phyloP scores from a whole-genome alignment of 805 yeast genomes.

The Wickerhamiella spandovensis region DNA sequence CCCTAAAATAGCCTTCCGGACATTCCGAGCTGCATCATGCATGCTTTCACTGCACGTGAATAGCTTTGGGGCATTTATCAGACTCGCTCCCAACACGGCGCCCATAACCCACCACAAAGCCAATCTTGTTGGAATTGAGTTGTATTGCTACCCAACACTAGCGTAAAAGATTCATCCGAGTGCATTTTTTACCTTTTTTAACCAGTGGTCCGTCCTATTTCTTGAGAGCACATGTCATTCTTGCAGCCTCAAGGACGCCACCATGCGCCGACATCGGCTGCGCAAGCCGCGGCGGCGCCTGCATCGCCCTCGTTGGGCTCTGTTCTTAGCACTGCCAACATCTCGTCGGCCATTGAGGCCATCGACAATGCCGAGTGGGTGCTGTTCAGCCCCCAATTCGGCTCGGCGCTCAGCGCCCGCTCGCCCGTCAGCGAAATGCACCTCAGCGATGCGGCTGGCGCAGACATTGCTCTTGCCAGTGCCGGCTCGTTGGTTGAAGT shows the following conservation, averaged over 20 bases:
- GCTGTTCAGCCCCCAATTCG: slow-evolving; percentile 24
- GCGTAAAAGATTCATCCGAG: too few species aligned
- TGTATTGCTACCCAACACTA: too few species aligned
- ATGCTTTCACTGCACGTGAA: neutral
- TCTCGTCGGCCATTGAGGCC: neutral
- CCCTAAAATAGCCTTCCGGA: neutral
- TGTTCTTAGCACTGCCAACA: slow-evolving; percentile 3
- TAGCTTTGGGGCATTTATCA: neutral
- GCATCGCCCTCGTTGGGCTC: slow-evolving; percentile 10
- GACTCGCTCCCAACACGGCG: too few species aligned
- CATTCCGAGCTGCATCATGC: neutral
- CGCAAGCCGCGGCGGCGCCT: neutral
- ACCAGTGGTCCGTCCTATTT: neutral
- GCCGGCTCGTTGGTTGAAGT: neutral
- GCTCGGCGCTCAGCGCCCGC: neutral
- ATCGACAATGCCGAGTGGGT: slow-evolving; percentile 26
- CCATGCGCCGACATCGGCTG: neutral
- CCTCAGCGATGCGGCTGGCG: neutral
- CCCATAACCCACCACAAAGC: too few species aligned
- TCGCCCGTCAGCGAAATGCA: neutral
- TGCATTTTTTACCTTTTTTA: too few species aligned
- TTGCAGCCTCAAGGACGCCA: neutral
- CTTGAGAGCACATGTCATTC: neutral
- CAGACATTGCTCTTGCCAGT: neutral
- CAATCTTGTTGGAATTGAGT: too few species aligned